Base-by-base conservation (phyloP, 805 yeast species). In the Candida michaelii region DNA sequence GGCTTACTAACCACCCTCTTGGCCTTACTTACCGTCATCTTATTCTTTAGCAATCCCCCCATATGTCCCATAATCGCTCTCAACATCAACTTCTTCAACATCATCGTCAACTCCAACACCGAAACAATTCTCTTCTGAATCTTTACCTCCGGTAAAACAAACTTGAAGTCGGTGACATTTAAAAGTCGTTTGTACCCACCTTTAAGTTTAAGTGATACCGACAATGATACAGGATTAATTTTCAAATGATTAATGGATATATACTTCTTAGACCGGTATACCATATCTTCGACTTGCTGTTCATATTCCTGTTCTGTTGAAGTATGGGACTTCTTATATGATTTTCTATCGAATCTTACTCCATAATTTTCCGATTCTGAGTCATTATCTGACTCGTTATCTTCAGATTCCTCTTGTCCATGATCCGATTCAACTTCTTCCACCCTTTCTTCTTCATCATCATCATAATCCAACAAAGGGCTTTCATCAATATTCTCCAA, bases 201-300 rank as follows among this genome's bases (percentile, higher is more conserved):
- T 27, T 54, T 53, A 44, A 65, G 51, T 39, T 58, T 63, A 25
- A 71, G 56, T 1, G 75, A 68, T 10, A 70, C 59, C 59, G 52
- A 51, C 17, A 71, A 46, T 6, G 60, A 51, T 16, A 63, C 52
- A 1, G 66, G 55, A 21, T 52, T 46, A 3, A 62, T 37, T 24
- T 64, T 67, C 47, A 91, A 71, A 12, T 76, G 65, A 17, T 80
- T 77, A 46, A 90, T 78, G 51, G 86, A 83, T 60, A 85, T 71
- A 56, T 78, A 87, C 44, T 77, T 79, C 19, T 86, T 77, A 0
- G 97, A 88, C 36, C 97, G 68, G 34, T 71, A 64, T 4, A 89
- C 64, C 96, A 91, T 89, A 48, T 78, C 75, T 18, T 79, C 60
- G 16, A 68, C 54, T 15, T 69, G 59, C 16, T 55, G 56, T 36